phyloP scores from a whole-genome alignment of 805 yeast genomes.

The Limtongozyma cylindracea region DNA sequence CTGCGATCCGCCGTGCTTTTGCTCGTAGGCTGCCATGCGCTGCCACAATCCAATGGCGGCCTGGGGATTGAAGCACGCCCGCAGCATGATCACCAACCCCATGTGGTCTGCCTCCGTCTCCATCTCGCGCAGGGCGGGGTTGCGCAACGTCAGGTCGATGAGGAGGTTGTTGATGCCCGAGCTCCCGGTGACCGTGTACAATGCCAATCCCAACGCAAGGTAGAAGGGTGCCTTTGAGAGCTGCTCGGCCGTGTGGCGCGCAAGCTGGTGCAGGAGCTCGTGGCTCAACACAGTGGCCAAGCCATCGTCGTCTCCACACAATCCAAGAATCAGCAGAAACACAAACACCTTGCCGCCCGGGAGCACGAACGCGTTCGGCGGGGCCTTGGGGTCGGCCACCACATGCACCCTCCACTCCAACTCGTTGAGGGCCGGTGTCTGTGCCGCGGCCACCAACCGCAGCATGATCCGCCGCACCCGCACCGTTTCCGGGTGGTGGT shows the following conservation, averaged over 20 bases:
- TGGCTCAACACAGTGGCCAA: slow-evolving; percentile 88
- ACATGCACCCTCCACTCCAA: slow-evolving; percentile 65
- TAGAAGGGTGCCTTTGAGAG: slow-evolving; percentile 56
- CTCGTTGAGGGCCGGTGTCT: slow-evolving; percentile 11
- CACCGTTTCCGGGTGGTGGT: slow-evolving; percentile 27
- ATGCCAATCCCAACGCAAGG: slow-evolving; percentile 19
- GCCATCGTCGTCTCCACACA: slow-evolving; percentile 69
- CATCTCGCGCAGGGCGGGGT: slow-evolving; percentile 83
- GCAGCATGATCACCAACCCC: slow-evolving; percentile 77
- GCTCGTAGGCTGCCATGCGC: slow-evolving; percentile 31
- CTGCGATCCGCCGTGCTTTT: slow-evolving; percentile 7
- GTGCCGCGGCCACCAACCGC: slow-evolving; percentile 21
- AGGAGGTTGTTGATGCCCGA: slow-evolving; percentile 23
- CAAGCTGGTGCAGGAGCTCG: slow-evolving; percentile 85
- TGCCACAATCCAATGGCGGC: slow-evolving; percentile 64
- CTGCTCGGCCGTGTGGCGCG: slow-evolving; percentile 75
- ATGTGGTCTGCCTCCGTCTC: slow-evolving; percentile 92
- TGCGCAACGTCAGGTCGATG: slow-evolving; percentile 29
- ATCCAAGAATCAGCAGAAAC: slow-evolving; percentile 49
- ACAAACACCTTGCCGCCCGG: slow-evolving; percentile 95
- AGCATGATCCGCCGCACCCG: slow-evolving; percentile 38
- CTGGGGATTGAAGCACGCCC: slow-evolving; percentile 64
- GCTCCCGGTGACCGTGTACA: slow-evolving; percentile 37
- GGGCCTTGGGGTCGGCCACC: slow-evolving; percentile 24
- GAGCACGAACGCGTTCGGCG: slow-evolving; percentile 90